These are phyloP conservation scores for Pinus tabuliformis DNA, from an alignment of 75 land plant species.

Conservation along the genomic window DNA sequence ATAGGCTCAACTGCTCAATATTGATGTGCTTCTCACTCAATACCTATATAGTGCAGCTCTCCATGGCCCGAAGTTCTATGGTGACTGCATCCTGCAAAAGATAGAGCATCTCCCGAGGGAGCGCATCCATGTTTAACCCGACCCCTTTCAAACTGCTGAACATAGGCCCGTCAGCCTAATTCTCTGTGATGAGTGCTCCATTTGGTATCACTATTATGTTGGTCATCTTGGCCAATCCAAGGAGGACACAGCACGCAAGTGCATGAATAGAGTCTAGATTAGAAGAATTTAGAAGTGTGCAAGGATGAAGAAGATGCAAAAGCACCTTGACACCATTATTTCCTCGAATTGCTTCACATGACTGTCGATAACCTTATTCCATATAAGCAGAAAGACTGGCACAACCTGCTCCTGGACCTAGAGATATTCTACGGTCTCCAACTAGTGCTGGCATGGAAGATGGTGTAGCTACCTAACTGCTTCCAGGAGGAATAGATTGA, in stretches of 20 bases:
- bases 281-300: slow-evolving; percentile 74
- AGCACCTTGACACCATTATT: slow-evolving; percentile 97
- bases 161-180: too few species aligned
- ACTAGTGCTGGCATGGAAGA: slow-evolving; percentile 59
- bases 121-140: too few species aligned
- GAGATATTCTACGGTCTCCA: slow-evolving; percentile 89
- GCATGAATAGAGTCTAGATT: slow-evolving; percentile 87
- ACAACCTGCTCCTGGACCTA: slow-evolving; percentile 89
- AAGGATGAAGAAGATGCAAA: slow-evolving; percentile 85
- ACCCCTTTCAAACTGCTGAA: too few species aligned
- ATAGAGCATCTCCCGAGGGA: too few species aligned
- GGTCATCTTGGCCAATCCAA: slow-evolving; percentile 65
- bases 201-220: too few species aligned
- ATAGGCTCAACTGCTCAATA: too few species aligned
- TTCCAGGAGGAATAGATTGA: slow-evolving; percentile 7
- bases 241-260: slow-evolving; percentile 84
- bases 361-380: slow-evolving; percentile 93
- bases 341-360: slow-evolving; percentile 91
- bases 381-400: slow-evolving; percentile 89
- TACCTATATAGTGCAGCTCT: too few species aligned
- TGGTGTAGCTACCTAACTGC: slow-evolving; percentile 25
- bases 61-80: too few species aligned
- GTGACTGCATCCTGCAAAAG: too few species aligned
- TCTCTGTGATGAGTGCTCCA: too few species aligned
- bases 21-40: too few species aligned